Evolutionary conservation across 1,284 basidiomycete genomes (phyloP), one percentile per base, ranked within the genome.

Genomic region (Ustilago tritici): DNA sequence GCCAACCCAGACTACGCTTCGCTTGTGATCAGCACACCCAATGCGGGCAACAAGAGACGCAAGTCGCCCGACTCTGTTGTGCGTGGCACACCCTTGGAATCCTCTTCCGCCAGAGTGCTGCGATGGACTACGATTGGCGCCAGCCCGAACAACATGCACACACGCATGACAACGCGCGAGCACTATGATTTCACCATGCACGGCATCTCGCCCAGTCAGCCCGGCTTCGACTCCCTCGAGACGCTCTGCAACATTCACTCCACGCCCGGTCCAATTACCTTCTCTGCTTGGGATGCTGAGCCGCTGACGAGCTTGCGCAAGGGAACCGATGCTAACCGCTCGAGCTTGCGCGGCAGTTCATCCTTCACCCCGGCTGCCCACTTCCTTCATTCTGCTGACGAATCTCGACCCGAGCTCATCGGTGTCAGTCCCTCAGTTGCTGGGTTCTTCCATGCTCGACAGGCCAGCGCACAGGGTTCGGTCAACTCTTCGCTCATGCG

Each of bases 101-200:
- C 69, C 15, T 73, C 70, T 10, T 62, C 70, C 1, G 49, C 65
- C 1, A 36, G 66, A 23, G 67, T 61, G 1, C 34, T 73, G 53
- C 70, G 80, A 34, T 80, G 73, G 76, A 67, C 73, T n/a, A 68
- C 62, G 19, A 61, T 64, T 28, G 67, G 67, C 11, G 56, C 76
- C 9, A 80, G 78, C 53, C 77, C 77, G 0, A 47, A 56, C 67
- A 77, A 76, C 57, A 49, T 76, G 68, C 73, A 75, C 56, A 56
- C 53, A 23, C 70, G 80, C 28, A 79, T 79, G 81, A 76, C 79
- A n/a, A 82, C 77, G 17, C 69, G 73, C 43, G 81, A 80, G 64
- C 77, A 78, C 46, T 82, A 82, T 74, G 82, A 83, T 57, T 81
- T 78, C 35, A 66, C 76, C 52, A 76, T 83, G 65, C 72, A 82